Conservation (phyloP, 805 yeast genomes). For the Candida sithepensis region DNA sequence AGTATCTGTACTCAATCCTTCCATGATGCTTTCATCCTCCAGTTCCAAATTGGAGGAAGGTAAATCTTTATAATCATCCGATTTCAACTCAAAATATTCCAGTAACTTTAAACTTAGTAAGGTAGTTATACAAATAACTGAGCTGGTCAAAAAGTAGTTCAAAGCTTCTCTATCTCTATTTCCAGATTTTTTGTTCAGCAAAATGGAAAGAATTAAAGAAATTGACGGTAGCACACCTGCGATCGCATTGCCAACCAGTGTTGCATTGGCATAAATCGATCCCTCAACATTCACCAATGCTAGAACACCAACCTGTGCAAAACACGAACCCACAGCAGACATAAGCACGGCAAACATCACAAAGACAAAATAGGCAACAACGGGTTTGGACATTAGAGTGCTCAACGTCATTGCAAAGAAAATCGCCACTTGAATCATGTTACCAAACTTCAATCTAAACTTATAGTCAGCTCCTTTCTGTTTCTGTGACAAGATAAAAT, state of each 20-base stretch:
- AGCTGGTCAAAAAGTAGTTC: conserved; percentile 36
- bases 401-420: conserved; percentile 57
- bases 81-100: conserved; percentile 15
- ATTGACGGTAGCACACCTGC: conserved; percentile 91
- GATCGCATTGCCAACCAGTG: conserved; percentile 91
- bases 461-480: conserved; percentile 61
- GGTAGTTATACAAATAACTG: conserved; percentile 18
- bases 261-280: conserved; percentile 77
- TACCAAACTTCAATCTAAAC: conserved; percentile 57
- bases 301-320: conserved; percentile 87
- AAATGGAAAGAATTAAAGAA: conserved; percentile 55
- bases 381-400: conserved; percentile 36
- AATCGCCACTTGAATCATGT: conserved; percentile 49
- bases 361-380: conserved; percentile 41
- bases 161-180: conserved; percentile 28
- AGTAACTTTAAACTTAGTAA: conserved; percentile 18
- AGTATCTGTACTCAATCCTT: background rate
- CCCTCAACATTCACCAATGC: conserved; percentile 80
- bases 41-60: conserved; percentile 4
- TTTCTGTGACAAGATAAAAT: conserved; percentile 57
- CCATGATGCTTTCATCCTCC: conserved; percentile 6
- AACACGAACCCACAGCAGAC: conserved; percentile 73
- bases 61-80: background rate
- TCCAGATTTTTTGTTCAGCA: conserved; percentile 15
- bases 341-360: conserved; percentile 61